These are phyloP conservation scores for Tulasnella sp. DNA, from an alignment of 768 basidiomycete species.

Conservation along the genomic window DNA sequence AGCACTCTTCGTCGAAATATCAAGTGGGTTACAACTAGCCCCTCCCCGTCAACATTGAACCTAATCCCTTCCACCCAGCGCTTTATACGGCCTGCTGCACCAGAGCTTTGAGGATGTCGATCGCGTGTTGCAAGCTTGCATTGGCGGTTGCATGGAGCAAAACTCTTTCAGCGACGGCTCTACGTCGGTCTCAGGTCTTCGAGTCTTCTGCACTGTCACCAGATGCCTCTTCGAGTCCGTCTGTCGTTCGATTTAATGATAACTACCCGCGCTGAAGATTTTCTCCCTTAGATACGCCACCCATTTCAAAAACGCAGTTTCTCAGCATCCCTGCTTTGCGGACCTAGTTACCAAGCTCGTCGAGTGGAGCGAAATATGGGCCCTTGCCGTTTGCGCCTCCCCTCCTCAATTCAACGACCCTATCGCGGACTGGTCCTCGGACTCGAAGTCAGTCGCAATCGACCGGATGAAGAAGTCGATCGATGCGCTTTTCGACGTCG, in stretches of 20 bases:
- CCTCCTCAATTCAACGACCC: constrained; percentile 38
- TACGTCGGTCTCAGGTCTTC: constrained; percentile 40
- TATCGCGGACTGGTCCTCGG: constrained; percentile 44
- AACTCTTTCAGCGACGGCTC: not conserved
- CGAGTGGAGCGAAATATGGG: constrained; percentile 41
- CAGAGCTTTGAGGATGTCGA: not conserved
- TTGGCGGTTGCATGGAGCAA: not conserved
- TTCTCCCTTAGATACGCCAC: constrained; percentile 45
- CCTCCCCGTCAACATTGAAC: not conserved
- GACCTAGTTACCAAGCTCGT: constrained; percentile 46
- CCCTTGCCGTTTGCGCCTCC: constrained; percentile 39
- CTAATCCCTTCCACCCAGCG: not conserved
- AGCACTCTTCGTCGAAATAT: not conserved
- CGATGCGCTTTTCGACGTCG: constrained; percentile 41
- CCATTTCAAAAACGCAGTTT: constrained; percentile 55
- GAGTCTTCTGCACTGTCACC: constrained; percentile 47
- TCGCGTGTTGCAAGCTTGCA: not conserved
- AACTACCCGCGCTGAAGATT: not conserved
- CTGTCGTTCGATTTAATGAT: not conserved
- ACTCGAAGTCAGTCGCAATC: constrained; percentile 27
- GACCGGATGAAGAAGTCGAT: constrained; percentile 40
- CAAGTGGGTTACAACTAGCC: not conserved
- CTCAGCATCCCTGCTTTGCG: constrained; percentile 45
- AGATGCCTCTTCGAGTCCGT: constrained; percentile 53
- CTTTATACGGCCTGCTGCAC: constrained; percentile 1